These are phyloP conservation scores for Podospora comata DNA, from an alignment of 495 filamentous ascomycete genomes.

Conservation along the genomic window DNA sequence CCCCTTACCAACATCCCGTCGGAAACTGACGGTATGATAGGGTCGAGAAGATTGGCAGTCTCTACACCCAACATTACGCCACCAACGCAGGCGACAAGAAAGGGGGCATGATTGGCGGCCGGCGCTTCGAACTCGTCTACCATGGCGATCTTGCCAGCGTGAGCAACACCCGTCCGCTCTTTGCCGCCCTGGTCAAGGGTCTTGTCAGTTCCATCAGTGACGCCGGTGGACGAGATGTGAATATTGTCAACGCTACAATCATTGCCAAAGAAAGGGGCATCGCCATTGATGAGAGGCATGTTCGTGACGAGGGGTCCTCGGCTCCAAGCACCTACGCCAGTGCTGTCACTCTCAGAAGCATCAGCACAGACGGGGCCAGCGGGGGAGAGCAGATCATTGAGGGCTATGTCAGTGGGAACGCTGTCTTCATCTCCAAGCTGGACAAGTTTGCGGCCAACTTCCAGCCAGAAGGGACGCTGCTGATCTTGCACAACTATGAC, in stretches of 20 bases:
- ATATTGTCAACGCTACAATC: slow-evolving; percentile 70
- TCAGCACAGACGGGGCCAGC: slow-evolving; percentile 18
- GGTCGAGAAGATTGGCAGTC: slow-evolving; percentile 63
- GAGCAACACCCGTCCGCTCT: slow-evolving; percentile 64
- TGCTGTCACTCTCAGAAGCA: slow-evolving; percentile 55
- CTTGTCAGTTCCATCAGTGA: slow-evolving; percentile 58
- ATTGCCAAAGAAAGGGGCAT: slow-evolving; percentile 67
- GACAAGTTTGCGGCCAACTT: slow-evolving; percentile 63
- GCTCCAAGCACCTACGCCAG: slow-evolving; percentile 53
- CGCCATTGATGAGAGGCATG: slow-evolving; percentile 61
- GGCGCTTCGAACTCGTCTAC: slow-evolving; percentile 66
- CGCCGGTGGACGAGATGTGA: slow-evolving; percentile 59
- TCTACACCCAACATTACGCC: slow-evolving; percentile 69
- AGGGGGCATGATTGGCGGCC: slow-evolving; percentile 15
- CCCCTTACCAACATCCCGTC: not conserved
- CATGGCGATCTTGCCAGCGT: slow-evolving; percentile 61
- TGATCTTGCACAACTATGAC: slow-evolving; percentile 70
- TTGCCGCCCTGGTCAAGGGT: slow-evolving; percentile 67
- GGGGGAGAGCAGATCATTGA: slow-evolving; percentile 47
- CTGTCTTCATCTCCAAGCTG: slow-evolving; percentile 61
- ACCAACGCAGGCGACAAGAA: slow-evolving; percentile 32
- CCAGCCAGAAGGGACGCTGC: slow-evolving; percentile 58
- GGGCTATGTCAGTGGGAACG: slow-evolving; percentile 59
- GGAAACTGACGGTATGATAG: slow-evolving; percentile 14
- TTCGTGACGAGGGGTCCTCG: slow-evolving; percentile 31